Evolutionary conservation across 768 basidiomycete species (phyloP).

Genomic region (Auricularia auricula-judae): DNA sequence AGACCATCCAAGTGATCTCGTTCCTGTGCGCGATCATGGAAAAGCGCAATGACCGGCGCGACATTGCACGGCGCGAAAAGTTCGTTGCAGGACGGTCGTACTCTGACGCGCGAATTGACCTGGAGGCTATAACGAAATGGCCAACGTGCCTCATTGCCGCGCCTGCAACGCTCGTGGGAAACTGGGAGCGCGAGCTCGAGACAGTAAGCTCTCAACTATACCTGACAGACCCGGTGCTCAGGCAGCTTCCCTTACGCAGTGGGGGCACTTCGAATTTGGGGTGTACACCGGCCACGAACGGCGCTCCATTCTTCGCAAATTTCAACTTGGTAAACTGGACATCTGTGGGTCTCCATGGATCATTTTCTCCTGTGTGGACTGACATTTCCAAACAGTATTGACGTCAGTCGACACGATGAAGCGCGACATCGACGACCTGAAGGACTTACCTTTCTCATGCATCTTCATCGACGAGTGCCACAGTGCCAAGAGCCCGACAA

Average conservation of each 20-base stretch:
- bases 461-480: conserved; percentile 87
- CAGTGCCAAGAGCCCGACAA: conserved; percentile 67
- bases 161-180: conserved; percentile 71
- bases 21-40: conserved; percentile 88
- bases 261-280: conserved; percentile 90
- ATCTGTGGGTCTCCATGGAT: conserved; percentile 43
- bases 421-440: conserved; percentile 55
- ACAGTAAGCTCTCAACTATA: conserved; percentile 36
- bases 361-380: not conserved
- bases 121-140: conserved; percentile 49
- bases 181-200: conserved; percentile 85
- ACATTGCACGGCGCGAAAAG: conserved; percentile 53
- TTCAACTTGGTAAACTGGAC: conserved; percentile 74
- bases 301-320: conserved; percentile 49
- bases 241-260: conserved; percentile 32
- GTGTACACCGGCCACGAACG: conserved; percentile 55
- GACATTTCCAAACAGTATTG: conserved; percentile 41
- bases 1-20: conserved; percentile 89
- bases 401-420: conserved; percentile 70
- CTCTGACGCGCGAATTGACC: conserved; percentile 18
- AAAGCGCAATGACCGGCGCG: conserved; percentile 55
- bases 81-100: conserved; percentile 63
- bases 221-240: conserved; percentile 1
- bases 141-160: conserved; percentile 82
- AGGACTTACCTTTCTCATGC: conserved; percentile 58